Conservation (phyloP, 169 alveolate species). For the Cystoisospora suis region DNA sequence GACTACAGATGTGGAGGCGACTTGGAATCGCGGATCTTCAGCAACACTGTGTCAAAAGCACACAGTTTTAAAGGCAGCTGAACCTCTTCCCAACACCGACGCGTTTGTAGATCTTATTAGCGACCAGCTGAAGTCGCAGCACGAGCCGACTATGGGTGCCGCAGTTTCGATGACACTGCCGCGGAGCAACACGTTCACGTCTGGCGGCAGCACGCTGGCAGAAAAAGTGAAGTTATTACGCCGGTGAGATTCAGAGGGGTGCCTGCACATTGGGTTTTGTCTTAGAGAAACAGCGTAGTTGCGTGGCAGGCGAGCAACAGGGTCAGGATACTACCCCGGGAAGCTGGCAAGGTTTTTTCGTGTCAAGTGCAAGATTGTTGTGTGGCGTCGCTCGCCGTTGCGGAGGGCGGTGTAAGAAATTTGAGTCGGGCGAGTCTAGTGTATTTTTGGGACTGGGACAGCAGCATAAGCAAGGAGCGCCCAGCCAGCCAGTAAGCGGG, state of each 20-base stretch:
- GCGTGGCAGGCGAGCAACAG: no score
- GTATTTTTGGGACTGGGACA: no score
- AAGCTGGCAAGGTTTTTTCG: no score
- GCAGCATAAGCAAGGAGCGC: no score
- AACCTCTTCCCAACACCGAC: slow-evolving; percentile 4
- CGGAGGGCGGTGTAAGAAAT: no score
- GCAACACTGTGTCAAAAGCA: background rate
- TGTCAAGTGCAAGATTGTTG: no score
- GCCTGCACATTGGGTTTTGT: no score
- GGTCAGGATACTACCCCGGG: no score
- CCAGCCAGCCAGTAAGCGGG: no score
- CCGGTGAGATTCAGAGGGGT: background rate
- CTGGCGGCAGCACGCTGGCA: background rate
- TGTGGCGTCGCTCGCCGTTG: no score
- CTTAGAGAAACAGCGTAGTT: no score
- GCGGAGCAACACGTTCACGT: background rate
- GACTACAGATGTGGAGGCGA: background rate
- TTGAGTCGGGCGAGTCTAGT: no score
- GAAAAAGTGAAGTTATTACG: background rate
- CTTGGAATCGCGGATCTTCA: background rate
- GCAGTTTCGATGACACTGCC: background rate
- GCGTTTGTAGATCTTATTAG: slow-evolving; percentile 51
- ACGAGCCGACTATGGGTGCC: background rate
- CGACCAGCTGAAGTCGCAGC: slow-evolving; percentile 48
- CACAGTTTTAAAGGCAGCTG: background rate